phyloP scores from a whole-genome alignment of 768 basidiomycete species.

The Hypsizygus marmoreus region DNA sequence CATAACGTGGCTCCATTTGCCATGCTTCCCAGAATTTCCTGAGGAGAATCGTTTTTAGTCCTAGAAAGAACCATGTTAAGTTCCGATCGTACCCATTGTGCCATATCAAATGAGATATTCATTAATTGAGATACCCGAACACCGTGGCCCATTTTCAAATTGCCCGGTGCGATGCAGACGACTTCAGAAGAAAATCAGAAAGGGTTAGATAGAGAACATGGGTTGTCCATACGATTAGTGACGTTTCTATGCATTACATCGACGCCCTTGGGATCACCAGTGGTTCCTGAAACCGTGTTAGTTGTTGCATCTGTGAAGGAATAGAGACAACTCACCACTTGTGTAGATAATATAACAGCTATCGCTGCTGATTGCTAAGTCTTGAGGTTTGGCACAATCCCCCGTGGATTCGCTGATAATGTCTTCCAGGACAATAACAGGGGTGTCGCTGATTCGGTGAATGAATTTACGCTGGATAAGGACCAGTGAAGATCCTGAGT shows the following conservation, averaged over 20 bases:
- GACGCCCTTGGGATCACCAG: slow-evolving; percentile 59
- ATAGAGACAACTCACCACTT: slow-evolving; percentile 41
- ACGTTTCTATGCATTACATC: slow-evolving; percentile 58
- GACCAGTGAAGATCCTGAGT: slow-evolving; percentile 45
- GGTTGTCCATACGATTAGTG: slow-evolving; percentile 53
- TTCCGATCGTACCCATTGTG: slow-evolving; percentile 48
- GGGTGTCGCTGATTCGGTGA: slow-evolving; percentile 33
- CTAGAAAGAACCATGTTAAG: slow-evolving; percentile 37
- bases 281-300: slow-evolving; percentile 42
- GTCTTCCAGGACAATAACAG: slow-evolving; percentile 32
- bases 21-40: slow-evolving; percentile 55
- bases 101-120: slow-evolving; percentile 68
- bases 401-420: slow-evolving; percentile 23
- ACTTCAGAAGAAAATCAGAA: slow-evolving; percentile 20
- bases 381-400: slow-evolving; percentile 38
- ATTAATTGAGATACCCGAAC: slow-evolving; percentile 57
- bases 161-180: slow-evolving; percentile 47
- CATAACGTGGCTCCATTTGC: slow-evolving; percentile 53
- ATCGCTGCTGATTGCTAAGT: slow-evolving; percentile 38
- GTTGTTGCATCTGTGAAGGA: not conserved
- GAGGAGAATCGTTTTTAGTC: slow-evolving; percentile 38
- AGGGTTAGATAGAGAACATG: not conserved
- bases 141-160: slow-evolving; percentile 56
- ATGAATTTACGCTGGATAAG: slow-evolving; percentile 44
- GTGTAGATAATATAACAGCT: slow-evolving; percentile 63